Base-by-base conservation (phyloP, 208 protist genomes). In the Leishmania tarentolae region DNA sequence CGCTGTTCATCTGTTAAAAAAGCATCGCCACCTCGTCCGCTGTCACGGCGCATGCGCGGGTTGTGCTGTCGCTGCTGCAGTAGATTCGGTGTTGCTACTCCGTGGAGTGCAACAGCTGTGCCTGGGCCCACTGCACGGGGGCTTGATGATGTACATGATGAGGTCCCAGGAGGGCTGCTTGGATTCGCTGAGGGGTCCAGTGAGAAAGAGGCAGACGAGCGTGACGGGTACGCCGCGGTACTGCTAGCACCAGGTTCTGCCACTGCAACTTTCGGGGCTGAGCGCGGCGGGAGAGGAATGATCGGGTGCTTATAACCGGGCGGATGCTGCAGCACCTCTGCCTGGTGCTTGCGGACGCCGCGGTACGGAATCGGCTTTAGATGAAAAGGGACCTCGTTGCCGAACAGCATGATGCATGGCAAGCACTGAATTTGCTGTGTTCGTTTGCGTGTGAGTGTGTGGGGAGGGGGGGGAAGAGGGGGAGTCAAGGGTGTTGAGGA, bases 251-350 rank as follows among this genome's bases (percentile, higher is more conserved):
- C 56, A 19, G 74, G 52, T n/a, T 11, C 11, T 47, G 13, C 2
- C 50, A 40, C 35, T 37, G 35, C 52, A 40, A 17, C n/a, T 21
- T 73, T 47, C 44, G 37, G 19, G 24, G 21, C 52, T 61, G 74
- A 28, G 40, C 8, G 46, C 0, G 37, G 74, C 40, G 79, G 75
- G 50, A 70, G 70, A 52, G 83, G 87, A 28, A 76, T 47, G 11
- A 95, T 47, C 8, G 92, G 92, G 79, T 92, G 84, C 3, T 75
- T 52, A 81, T 95, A 95, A 69, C 87, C 87, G 6, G 92, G 92
- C 73, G 90, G 90, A 77, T 95, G 92, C 73, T 92, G 88, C n/a
- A 88, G 76, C 24, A 80, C 84, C 61, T 95, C 90, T 42, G 89
- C 90, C 75, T 95, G 85, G 65, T 89, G 84, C 61, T 83, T 81